Percentiles rank a stretch among this genome's conserved stretches.
These are phyloP conservation scores for Oxyria digyna DNA, from an alignment of 148 eudicot genomes.

Conservation along the genomic window DNA sequence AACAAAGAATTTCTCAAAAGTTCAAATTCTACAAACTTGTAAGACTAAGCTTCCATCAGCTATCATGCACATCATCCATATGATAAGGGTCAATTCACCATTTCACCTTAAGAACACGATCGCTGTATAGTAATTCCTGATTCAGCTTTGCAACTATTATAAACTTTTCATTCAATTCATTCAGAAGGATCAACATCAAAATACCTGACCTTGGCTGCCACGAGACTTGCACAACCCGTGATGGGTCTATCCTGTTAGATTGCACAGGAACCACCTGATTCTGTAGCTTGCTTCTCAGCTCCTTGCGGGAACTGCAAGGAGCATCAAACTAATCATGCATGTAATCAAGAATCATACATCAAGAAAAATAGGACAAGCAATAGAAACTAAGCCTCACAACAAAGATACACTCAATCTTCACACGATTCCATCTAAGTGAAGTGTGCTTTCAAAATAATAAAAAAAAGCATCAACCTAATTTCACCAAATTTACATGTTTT, in stretches of 20 bases:
- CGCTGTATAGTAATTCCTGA: neutral
- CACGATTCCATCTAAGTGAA: neutral
- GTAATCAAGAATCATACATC: neutral
- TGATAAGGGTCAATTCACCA: neutral
- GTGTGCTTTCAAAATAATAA: neutral
- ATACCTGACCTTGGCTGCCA: conserved; percentile 98
- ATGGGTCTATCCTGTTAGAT: conserved; percentile 43
- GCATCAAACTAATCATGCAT: neutral
- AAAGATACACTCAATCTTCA: conserved; percentile 1
- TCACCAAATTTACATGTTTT: neutral
- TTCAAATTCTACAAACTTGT: neutral
- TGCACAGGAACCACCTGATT: conserved; percentile 18
- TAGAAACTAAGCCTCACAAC: neutral
- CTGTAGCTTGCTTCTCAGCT: conserved; percentile 34
- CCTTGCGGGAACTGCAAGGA: conserved; percentile 46
- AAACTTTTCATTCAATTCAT: neutral
- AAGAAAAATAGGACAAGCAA: neutral
- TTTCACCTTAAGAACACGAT: neutral
- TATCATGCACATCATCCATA: neutral
- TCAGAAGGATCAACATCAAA: conserved; percentile 11
- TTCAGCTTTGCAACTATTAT: neutral
- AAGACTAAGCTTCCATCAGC: neutral
- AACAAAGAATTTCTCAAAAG: neutral
- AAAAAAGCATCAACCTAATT: neutral
- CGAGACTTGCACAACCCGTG: conserved; percentile 56